Conservation (phyloP, 441 rosid species). For the Daphne laureola region DNA sequence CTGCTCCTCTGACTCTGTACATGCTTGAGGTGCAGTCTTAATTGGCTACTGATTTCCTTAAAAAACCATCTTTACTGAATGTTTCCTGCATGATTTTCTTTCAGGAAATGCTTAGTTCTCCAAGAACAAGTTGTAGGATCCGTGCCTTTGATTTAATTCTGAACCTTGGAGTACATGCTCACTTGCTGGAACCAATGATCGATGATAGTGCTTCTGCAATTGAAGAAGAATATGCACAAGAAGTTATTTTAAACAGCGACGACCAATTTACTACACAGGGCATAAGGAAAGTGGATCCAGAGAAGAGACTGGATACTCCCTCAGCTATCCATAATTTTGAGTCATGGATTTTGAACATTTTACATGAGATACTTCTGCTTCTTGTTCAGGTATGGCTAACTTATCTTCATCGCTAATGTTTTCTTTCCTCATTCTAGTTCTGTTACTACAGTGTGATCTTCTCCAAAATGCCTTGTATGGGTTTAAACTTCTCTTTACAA, state of each 20-base stretch:
- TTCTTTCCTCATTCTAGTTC: no score
- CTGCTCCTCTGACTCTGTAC: constrained; percentile 95
- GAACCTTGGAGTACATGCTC: constrained; percentile 98
- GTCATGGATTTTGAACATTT: constrained; percentile 88
- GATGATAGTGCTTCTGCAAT: constrained; percentile 64
- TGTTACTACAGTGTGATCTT: neutral
- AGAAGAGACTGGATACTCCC: constrained; percentile 36
- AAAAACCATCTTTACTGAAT: constrained; percentile 18
- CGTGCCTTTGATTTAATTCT: constrained; percentile 95
- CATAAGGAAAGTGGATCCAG: constrained; percentile 40
- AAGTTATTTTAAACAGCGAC: constrained; percentile 53
- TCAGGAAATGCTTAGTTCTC: constrained; percentile 95
- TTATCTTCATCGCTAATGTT: neutral
- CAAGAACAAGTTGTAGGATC: constrained; percentile 65
- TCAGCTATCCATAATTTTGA: constrained; percentile 79
- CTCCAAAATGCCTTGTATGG: no score
- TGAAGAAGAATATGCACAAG: constrained; percentile 79
- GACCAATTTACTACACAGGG: constrained; percentile 48
- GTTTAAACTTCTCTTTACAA: no score
- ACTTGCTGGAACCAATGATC: constrained; percentile 77
- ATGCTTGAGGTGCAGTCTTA: constrained; percentile 81
- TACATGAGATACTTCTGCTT: constrained; percentile 85
- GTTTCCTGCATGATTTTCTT: constrained; percentile 18
- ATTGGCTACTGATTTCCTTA: constrained; percentile 12
- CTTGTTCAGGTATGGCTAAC: constrained; percentile 77